Base-by-base conservation (phyloP, 1,139 yeast genomes). In the Pichia sp. region DNA sequence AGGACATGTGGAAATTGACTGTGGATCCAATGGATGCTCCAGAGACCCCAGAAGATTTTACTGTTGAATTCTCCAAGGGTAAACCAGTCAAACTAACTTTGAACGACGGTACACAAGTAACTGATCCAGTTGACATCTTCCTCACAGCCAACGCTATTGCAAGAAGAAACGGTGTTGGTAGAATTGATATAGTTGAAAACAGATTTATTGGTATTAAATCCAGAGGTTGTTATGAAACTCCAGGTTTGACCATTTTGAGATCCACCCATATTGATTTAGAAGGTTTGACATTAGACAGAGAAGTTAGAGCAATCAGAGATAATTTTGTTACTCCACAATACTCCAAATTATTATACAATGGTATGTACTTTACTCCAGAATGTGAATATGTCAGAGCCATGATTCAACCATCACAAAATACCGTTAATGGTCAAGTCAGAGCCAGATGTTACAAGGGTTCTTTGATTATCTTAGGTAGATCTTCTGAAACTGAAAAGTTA, bases 1-100 rank as follows among this genome's bases (percentile, higher is more conserved):
- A 87, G 74, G 98, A 92, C 68, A 92, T 92, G 98, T 92, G 98
- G 98, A 92, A 92, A 73, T 79, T 92, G 66, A 92, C 96, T 44
- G 88, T 85, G 50, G 98, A 90, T 68, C 97, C 98, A 60, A 66
- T 73, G 45, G 96, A 92, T 62, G 97, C 98, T 46, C 98, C 98
- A 60, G 80, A 86, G 51, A 72, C 73, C 45, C 97, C 97, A 59
- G 97, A 92, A 73, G 83, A 82, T 63, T 81, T 92, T 67, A 71
- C 85, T 32, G 80, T 92, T 52, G 81, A 76, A 51, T 92, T 87
- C 64, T 81, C 78, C 60, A 75, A 85, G 71, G 98, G 98, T 68
- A 68, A 85, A 54, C 98, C 98, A 48, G 76, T 73, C 52, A 88
- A 87, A 72, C 75, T 92, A 61, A 69, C 80, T 42, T 78, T 85